A percentile compares a stretch with the other conserved stretches of the same genome.
These are phyloP conservation scores for Exophiala aquamarina DNA, from an alignment of 2,329 filamentous ascomycete genomes.

Conservation along the genomic window DNA sequence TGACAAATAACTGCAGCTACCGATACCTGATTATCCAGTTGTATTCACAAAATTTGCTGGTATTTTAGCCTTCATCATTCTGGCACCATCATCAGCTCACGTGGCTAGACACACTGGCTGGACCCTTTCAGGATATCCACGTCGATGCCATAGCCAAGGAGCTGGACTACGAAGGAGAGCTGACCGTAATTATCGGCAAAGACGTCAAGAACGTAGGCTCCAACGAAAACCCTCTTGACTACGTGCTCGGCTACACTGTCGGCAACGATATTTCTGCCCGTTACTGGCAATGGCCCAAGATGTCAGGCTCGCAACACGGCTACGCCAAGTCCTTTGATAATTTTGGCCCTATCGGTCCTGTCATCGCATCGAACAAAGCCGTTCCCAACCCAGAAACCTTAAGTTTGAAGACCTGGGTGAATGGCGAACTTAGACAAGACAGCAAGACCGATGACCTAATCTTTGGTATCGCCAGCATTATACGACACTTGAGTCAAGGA, in stretches of 20 bases:
- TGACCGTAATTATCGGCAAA: slow-evolving; percentile 57
- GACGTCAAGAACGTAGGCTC: slow-evolving; percentile 54
- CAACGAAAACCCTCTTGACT: slow-evolving; percentile 47
- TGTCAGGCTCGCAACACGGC: slow-evolving; percentile 57
- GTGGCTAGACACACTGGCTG: slow-evolving; percentile 31
- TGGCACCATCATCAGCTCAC: neutral
- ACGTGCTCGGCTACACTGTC: slow-evolving; percentile 17
- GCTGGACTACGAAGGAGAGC: slow-evolving; percentile 59
- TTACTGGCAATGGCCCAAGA: slow-evolving; percentile 48
- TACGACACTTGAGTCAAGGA: slow-evolving; percentile 34
- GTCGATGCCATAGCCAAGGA: slow-evolving; percentile 21
- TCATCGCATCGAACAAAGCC: slow-evolving; percentile 60
- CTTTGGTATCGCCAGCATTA: slow-evolving; percentile 7
- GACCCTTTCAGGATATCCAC: slow-evolving; percentile 30
- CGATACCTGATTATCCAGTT: slow-evolving; percentile 8
- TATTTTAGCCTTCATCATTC: slow-evolving; percentile 12
- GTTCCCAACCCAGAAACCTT: slow-evolving; percentile 2
- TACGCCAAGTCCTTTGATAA: slow-evolving; percentile 74
- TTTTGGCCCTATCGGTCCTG: slow-evolving; percentile 72
- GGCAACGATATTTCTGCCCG: slow-evolving; percentile 13
- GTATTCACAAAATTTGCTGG: slow-evolving; percentile 39
- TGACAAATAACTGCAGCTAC: neutral
- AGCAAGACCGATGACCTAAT: slow-evolving; percentile 10
- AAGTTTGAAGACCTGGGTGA: slow-evolving; percentile 12
- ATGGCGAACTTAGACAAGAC: slow-evolving; percentile 11